Evolutionary conservation across 345 rosid species (phyloP).

Genomic region (Adansonia digitata): DNA sequence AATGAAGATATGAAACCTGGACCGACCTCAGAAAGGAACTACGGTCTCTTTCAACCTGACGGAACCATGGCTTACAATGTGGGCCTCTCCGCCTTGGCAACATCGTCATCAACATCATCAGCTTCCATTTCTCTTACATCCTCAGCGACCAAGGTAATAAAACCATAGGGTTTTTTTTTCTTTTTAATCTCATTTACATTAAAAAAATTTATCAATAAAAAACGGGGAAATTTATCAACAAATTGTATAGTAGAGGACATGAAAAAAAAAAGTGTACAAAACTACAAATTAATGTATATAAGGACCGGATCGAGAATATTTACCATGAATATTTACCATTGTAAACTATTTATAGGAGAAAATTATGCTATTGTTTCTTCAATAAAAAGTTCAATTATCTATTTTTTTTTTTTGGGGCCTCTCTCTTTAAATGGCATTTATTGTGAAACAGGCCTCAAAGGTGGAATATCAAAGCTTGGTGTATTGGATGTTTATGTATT

Average conservation of each 20-base stretch:
- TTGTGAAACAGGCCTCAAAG: conserved; percentile 57
- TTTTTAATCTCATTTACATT: neutral
- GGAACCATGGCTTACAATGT: conserved; percentile 86
- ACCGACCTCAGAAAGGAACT: conserved; percentile 84
- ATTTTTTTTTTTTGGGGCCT: neutral
- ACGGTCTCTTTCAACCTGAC: conserved; percentile 88
- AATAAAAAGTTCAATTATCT: neutral
- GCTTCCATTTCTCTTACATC: conserved; percentile 67
- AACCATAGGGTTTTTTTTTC: conserved; percentile 14
- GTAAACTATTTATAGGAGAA: neutral
- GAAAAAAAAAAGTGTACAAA: neutral
- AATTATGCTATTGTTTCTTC: neutral
- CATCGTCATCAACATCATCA: conserved; percentile 47
- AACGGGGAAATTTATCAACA: neutral
- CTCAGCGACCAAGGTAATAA: conserved; percentile 65
- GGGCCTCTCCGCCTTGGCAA: conserved; percentile 58
- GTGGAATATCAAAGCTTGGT: conserved; percentile 54
- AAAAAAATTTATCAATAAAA: neutral
- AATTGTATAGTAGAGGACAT: neutral
- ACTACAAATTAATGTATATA: neutral
- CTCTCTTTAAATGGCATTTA: conserved; percentile 25
- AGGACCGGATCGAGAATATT: no score
- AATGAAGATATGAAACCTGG: conserved; percentile 95
- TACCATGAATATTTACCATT: no score
- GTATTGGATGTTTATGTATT: conserved; percentile 57